Evolutionary conservation across 2,329 filamentous ascomycete genomes (phyloP).

Genomic region (Hypoxylon sp.): DNA sequence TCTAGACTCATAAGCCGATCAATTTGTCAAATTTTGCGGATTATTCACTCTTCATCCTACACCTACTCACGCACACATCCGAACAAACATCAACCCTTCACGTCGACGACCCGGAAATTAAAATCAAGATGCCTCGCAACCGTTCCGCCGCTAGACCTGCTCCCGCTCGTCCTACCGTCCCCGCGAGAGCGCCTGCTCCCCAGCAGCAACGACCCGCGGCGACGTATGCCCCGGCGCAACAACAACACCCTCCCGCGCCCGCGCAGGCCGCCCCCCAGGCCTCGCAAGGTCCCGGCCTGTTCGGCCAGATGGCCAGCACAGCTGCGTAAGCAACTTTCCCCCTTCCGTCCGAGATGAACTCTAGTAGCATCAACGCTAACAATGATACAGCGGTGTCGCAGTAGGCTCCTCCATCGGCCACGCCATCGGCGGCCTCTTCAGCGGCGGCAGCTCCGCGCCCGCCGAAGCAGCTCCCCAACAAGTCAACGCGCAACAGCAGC

Average conservation of each 20-base stretch:
- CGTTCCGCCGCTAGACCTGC: constrained; percentile 73
- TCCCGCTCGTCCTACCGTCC: constrained; percentile 73
- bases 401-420: constrained; percentile 96
- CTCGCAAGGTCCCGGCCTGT: constrained; percentile 83
- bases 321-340: constrained; percentile 83
- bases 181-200: constrained; percentile 67
- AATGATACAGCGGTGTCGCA: constrained; percentile 83
- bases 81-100: neutral
- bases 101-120: constrained; percentile 2
- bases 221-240: constrained; percentile 70
- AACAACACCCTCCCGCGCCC: constrained; percentile 63
- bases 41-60: constrained; percentile 20
- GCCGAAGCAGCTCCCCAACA: constrained; percentile 65
- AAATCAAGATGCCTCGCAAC: constrained; percentile 80
- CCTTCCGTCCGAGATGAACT: neutral
- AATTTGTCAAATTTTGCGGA: constrained; percentile 16
- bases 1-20: constrained; percentile 29
- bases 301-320: constrained; percentile 97
- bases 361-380: constrained; percentile 48
- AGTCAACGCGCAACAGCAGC: constrained; percentile 62
- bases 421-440: constrained; percentile 90
- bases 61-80: constrained; percentile 13
- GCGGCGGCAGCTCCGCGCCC: constrained; percentile 75
- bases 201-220: constrained; percentile 79
- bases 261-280: constrained; percentile 62